phyloP scores from a whole-genome alignment of 352 stramenopile genomes.

The Phytophthora syringae region DNA sequence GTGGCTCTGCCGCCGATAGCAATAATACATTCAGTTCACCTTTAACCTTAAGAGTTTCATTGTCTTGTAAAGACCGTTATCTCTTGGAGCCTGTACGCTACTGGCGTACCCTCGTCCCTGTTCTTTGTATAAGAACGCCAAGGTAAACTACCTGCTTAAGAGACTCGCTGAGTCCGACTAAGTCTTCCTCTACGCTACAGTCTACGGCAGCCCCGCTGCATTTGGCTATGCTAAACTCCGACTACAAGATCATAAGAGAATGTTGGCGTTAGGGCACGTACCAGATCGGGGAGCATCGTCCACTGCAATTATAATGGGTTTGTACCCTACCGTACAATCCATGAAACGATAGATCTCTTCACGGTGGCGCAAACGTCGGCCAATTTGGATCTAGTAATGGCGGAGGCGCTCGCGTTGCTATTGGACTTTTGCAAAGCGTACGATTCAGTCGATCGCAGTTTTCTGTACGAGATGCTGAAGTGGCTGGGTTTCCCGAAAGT shows the following conservation, averaged over 20 bases:
- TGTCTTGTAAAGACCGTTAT: too few species aligned
- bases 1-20: too few species aligned
- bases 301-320: not conserved
- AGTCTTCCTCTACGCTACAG: too few species aligned
- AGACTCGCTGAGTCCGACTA: too few species aligned
- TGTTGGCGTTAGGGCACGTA: not conserved
- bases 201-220: too few species aligned
- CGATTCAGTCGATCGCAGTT: slow-evolving; percentile 1
- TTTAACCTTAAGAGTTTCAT: too few species aligned
- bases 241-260: not conserved
- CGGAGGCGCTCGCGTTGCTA: not conserved
- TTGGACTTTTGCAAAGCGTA: slow-evolving; percentile 12
- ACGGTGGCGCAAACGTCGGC: not conserved
- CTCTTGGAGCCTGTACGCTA: too few species aligned
- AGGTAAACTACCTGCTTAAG: too few species aligned
- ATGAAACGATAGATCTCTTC: not conserved
- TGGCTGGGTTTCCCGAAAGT: not conserved
- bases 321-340: not conserved
- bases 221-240: too few species aligned
- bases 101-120: too few species aligned
- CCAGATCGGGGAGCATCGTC: not conserved
- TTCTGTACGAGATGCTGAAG: not conserved
- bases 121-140: too few species aligned
- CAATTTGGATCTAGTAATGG: not conserved
- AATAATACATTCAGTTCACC: too few species aligned